A percentile compares a stretch with the other conserved stretches of the same genome.
These are phyloP conservation scores for Aspergillus heteromorphus DNA, from an alignment of 495 filamentous ascomycete genomes.

Conservation along the genomic window DNA sequence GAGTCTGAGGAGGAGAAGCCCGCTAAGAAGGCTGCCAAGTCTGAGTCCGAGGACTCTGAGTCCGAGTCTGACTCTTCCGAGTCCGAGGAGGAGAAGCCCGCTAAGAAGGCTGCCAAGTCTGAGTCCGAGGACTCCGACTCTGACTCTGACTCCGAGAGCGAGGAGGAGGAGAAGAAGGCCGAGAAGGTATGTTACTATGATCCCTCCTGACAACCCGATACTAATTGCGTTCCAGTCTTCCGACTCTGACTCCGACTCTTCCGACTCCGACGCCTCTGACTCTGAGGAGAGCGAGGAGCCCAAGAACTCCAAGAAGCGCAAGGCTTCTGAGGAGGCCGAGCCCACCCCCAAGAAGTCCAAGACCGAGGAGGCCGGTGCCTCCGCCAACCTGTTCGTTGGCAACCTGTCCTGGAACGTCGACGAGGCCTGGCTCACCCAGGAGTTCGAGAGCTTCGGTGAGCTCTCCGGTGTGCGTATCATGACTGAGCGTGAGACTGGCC, in stretches of 20 bases:
- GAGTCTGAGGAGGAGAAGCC: slow-evolving; percentile 31
- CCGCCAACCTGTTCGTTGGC: slow-evolving; percentile 81
- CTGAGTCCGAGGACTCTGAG: slow-evolving; percentile 12
- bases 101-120: too few relatives aligned
- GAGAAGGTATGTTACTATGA: slow-evolving; percentile 24
- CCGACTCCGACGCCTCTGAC: slow-evolving; percentile 47
- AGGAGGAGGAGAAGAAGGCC: slow-evolving; percentile 44
- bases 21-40: slow-evolving; percentile 28
- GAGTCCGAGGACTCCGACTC: slow-evolving; percentile 45
- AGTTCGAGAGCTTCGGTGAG: slow-evolving; percentile 82
- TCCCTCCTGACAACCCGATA: background rate
- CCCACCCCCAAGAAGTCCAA: slow-evolving; percentile 79
- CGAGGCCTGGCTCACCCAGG: slow-evolving; percentile 79
- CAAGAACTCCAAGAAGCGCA: slow-evolving; percentile 75
- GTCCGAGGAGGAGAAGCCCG: slow-evolving; percentile 16
- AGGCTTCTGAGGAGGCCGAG: slow-evolving; percentile 65
- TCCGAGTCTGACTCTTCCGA: slow-evolving; percentile 27
- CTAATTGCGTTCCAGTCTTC: slow-evolving; percentile 22
- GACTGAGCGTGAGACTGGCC: slow-evolving; percentile 72
- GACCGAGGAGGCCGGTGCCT: slow-evolving; percentile 57
- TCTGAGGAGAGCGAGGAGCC: slow-evolving; percentile 40
- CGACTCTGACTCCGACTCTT: slow-evolving; percentile 32
- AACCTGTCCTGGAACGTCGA: slow-evolving; percentile 94
- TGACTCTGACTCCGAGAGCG: slow-evolving; percentile 44
- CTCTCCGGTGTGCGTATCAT: slow-evolving; percentile 73